A percentile compares a stretch with the other conserved stretches of the same genome.
Conservation (phyloP, 129 eudicot genomes). For the Kitagawia praeruptora region DNA sequence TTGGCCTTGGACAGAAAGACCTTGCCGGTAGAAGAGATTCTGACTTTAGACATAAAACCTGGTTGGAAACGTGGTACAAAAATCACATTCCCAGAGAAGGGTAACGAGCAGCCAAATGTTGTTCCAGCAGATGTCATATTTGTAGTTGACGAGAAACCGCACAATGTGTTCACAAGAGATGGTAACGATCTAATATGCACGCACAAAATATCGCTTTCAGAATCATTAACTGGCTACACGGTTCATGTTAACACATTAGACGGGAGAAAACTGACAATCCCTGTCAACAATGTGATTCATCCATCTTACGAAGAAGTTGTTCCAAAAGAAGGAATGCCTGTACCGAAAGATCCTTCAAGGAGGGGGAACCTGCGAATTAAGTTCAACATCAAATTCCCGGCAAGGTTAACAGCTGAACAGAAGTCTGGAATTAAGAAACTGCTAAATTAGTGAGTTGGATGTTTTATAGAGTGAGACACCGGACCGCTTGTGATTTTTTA, state of each 20-base stretch:
- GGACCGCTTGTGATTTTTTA: background rate
- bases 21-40: constrained; percentile 61
- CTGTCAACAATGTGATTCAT: constrained; percentile 47
- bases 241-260: constrained; percentile 53
- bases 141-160: constrained; percentile 67
- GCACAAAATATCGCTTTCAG: constrained; percentile 51
- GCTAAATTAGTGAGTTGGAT: constrained; percentile 22
- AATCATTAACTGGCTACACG: constrained; percentile 64
- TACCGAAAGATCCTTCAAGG: constrained; percentile 57
- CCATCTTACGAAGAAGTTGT: constrained; percentile 64
- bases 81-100: constrained; percentile 67
- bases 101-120: constrained; percentile 58
- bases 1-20: constrained; percentile 37
- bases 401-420: constrained; percentile 50
- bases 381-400: constrained; percentile 58
- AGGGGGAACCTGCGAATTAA: constrained; percentile 56
- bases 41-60: constrained; percentile 57
- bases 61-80: constrained; percentile 81
- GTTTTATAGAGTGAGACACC: background rate
- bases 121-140: constrained; percentile 58
- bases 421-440: constrained; percentile 52
- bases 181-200: constrained; percentile 53
- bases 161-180: constrained; percentile 49
- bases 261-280: constrained; percentile 48
- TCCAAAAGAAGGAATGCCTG: constrained; percentile 69